phyloP scores from a whole-genome alignment of 306 rosid genomes.

The Cyclanthera cordifolia region DNA sequence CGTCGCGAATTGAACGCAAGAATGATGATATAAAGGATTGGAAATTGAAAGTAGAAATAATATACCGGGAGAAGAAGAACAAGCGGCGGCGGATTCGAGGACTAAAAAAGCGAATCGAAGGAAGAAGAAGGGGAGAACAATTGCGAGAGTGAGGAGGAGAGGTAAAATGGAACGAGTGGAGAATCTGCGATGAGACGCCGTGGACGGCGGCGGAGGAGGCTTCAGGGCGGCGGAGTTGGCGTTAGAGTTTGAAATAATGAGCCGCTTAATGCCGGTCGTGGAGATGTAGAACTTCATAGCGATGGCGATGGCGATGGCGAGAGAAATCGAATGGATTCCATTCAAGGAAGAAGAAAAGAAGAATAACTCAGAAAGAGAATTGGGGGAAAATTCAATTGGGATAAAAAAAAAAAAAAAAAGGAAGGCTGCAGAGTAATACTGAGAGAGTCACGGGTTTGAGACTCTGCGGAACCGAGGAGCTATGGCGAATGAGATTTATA shows the following conservation, averaged over 20 bases:
- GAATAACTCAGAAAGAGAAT: background rate
- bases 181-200: slow-evolving; percentile 43
- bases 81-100: slow-evolving; percentile 64
- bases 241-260: slow-evolving; percentile 37
- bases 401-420: background rate
- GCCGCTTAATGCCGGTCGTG: slow-evolving; percentile 54
- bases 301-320: background rate
- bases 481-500: background rate
- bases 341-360: background rate
- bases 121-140: slow-evolving; percentile 55
- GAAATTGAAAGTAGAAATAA: background rate
- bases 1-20: background rate
- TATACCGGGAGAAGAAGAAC: slow-evolving; percentile 52
- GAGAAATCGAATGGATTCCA: slow-evolving; percentile 13
- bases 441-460: slow-evolving; percentile 3
- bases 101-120: slow-evolving; percentile 54
- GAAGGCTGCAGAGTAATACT: background rate
- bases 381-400: background rate
- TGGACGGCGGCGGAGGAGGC: slow-evolving; percentile 20
- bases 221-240: slow-evolving; percentile 28
- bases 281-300: slow-evolving; percentile 78
- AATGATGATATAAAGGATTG: background rate
- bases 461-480: background rate
- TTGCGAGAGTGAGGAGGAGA: slow-evolving; percentile 36
- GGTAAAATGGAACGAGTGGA: slow-evolving; percentile 40